Evolutionary conservation across 441 rosid species (phyloP), one percentile per base, ranked within the genome.

Genomic region (Manihot esculenta): DNA sequence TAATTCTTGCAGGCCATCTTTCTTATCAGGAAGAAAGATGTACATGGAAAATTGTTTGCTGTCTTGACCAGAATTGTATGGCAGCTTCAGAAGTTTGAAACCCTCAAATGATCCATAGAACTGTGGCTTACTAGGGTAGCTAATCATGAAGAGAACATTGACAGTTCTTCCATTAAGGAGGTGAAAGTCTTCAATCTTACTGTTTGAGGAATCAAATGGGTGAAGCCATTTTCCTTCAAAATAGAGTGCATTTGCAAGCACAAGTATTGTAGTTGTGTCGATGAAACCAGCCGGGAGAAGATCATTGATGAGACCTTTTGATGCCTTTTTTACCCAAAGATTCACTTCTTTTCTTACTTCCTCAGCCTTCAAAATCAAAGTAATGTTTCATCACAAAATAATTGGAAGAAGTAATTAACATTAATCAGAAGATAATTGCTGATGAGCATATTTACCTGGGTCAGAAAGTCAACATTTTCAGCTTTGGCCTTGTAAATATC

Each of bases 221-320:
- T 63, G 4, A 17, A 2, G 11, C 79, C 79, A 77, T 5, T 45
- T 9, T 1, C 66, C 77, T 64, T 80, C 70, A 58, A 77, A 80
- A 69, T 69, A 72, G 24, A 80, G 54, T 23, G 73, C 76, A 53
- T 76, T 76, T 4, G 69, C 74, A 12, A 80, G 70, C 12, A 77
- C 24, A 12, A 68, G 51, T 3, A 0, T 30, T 3, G 68, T 33
- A 8, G 10, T 9, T 3, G 2, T 14, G 3, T 53, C 0, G 8
- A 76, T 15, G 35, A 62, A 42, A 2, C 23, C 49, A 5, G 51
- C 20, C 14, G 71, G 72, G 42, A 73, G 68, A 20, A 74, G 13
- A 12, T 61, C 48, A 13, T 66, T 44, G 10, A 80, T 72, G 1
- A 73, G 70, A 3, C 71, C 80, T 21, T 51, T 62, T 23, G 80